Evolutionary conservation across 345 rosid genomes (phyloP).

Genomic region (Bruguiera parviflora): DNA sequence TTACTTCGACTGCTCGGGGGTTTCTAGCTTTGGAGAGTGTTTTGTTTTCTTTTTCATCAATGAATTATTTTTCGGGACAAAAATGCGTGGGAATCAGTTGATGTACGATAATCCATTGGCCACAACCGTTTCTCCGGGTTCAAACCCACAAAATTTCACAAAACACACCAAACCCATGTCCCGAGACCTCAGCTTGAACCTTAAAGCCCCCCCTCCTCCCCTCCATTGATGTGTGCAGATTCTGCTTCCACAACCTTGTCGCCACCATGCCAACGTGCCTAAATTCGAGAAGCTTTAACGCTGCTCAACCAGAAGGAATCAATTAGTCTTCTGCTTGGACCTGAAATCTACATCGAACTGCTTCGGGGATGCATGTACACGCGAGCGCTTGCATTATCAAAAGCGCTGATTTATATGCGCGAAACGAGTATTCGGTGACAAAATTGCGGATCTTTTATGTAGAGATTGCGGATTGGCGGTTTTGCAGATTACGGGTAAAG

Average conservation of each 20-base stretch:
- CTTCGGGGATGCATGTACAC: conserved; percentile 66
- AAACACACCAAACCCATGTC: too few relatives aligned
- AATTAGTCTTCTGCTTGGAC: conserved; percentile 35
- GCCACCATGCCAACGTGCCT: conserved; percentile 48
- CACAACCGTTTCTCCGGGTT: too few relatives aligned
- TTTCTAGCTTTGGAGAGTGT: too few relatives aligned
- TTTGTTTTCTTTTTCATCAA: too few relatives aligned
- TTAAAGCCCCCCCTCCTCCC: too few relatives aligned
- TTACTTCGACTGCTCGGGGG: too few relatives aligned
- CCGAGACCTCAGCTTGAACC: too few relatives aligned
- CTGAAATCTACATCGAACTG: conserved; percentile 62
- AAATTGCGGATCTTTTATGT: conserved; percentile 57
- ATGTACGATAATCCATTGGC: too few relatives aligned
- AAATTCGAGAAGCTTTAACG: conserved; percentile 50
- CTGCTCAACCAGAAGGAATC: conserved; percentile 51
- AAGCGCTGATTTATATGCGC: conserved; percentile 49
- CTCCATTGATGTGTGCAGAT: conserved; percentile 14
- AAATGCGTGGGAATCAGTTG: too few relatives aligned
- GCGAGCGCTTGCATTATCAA: conserved; percentile 64
- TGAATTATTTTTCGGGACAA: too few relatives aligned
- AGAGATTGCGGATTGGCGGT: conserved; percentile 41
- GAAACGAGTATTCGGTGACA: conserved; percentile 60
- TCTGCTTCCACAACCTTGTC: conserved; percentile 41
- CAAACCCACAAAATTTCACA: too few relatives aligned
- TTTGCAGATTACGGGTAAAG: conserved; percentile 37